Percentiles rank a stretch among this genome's conserved stretches.
These are phyloP conservation scores for Psilocybe azurescens DNA, from an alignment of 768 basidiomycete genomes.

Conservation along the genomic window DNA sequence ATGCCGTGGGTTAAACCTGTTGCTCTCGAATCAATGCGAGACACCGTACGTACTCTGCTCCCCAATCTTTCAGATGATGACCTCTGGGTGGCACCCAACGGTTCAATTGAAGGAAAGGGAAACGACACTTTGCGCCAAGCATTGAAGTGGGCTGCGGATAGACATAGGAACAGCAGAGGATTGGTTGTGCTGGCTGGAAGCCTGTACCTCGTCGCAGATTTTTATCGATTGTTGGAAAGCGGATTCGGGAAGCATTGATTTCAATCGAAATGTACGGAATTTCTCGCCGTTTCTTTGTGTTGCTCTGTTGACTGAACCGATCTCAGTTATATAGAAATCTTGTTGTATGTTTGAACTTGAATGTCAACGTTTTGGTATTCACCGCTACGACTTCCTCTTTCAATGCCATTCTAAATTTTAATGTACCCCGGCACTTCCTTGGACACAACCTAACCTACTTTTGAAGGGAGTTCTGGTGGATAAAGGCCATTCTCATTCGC, in stretches of 20 bases:
- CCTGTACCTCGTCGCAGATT: conserved; percentile 92
- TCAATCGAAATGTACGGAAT: no score
- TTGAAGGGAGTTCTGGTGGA: no score
- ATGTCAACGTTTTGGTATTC: no score
- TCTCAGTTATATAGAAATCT: no score
- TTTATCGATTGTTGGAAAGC: conserved; percentile 64
- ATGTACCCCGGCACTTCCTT: no score
- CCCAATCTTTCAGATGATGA: conserved; percentile 41
- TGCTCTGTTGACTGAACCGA: no score
- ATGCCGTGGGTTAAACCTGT: conserved; percentile 95
- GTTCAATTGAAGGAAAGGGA: conserved; percentile 1
- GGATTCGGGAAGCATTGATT: not conserved
- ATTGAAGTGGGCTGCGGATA: conserved; percentile 57
- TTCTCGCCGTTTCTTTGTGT: no score
- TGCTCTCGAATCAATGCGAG: conserved; percentile 51
- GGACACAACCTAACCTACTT: no score
- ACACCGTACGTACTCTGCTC: conserved; percentile 46
- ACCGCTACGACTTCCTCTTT: no score
- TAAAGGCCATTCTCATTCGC: no score
- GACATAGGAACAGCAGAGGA: conserved; percentile 32
- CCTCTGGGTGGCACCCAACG: conserved; percentile 46
- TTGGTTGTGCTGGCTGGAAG: conserved; percentile 87
- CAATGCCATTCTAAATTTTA: no score
- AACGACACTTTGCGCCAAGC: conserved; percentile 31
- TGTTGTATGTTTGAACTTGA: no score